Conservation (phyloP, 1,139 yeast genomes). For the Candida dubliniensis region DNA sequence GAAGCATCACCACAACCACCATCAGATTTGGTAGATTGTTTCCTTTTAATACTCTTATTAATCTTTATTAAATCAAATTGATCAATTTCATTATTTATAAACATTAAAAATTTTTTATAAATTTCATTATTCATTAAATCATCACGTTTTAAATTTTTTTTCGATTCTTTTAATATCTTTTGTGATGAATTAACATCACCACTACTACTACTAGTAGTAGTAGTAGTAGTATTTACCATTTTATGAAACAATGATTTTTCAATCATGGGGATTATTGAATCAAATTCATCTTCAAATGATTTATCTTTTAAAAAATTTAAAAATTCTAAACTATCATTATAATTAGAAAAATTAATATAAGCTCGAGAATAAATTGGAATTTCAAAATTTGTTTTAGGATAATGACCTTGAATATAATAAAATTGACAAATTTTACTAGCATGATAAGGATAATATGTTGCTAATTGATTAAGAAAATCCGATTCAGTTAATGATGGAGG, state of each 20-base stretch:
- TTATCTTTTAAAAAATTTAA: slow-evolving; percentile 18
- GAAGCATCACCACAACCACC: background rate
- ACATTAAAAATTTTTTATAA: slow-evolving; percentile 12
- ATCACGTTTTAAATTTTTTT: slow-evolving; percentile 12
- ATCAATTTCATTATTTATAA: slow-evolving; percentile 12
- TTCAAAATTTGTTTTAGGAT: slow-evolving; percentile 24
- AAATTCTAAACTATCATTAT: slow-evolving; percentile 17
- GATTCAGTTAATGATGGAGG: slow-evolving; percentile 22
- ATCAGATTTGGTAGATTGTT: background rate
- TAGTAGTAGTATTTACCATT: slow-evolving; percentile 20
- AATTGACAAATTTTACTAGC: slow-evolving; percentile 13
- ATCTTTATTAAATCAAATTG: slow-evolving; percentile 17
- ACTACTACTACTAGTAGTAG: no score
- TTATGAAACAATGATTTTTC: slow-evolving; percentile 25
- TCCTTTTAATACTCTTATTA: slow-evolving; percentile 7
- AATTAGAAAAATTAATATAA: slow-evolving; percentile 24
- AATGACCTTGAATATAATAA: slow-evolving; percentile 22
- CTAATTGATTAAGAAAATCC: slow-evolving; percentile 20
- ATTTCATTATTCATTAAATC: slow-evolving; percentile 15
- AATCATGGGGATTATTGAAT: slow-evolving; percentile 25
- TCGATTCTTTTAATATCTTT: slow-evolving; percentile 1
- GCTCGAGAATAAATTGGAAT: slow-evolving; percentile 31
- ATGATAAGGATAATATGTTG: slow-evolving; percentile 15
- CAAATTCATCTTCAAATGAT: slow-evolving; percentile 24
- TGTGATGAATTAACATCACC: background rate